Evolutionary conservation across 208 protist species (phyloP), one percentile per base, ranked within the genome.

Genomic region (Leptomonas pyrrhocoris): DNA sequence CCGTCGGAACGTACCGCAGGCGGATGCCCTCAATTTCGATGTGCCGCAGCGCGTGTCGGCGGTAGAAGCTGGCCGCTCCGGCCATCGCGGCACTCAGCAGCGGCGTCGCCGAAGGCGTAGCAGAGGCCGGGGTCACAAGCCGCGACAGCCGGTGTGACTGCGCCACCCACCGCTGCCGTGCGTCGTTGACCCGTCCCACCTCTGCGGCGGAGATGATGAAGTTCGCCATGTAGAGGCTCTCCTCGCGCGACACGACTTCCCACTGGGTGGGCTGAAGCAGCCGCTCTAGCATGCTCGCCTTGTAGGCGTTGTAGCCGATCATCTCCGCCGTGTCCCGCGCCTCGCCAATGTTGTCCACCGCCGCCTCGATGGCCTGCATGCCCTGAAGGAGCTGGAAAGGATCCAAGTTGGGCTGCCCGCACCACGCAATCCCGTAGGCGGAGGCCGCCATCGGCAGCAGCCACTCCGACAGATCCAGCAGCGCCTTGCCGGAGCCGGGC

Each of bases 231-330:
- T 80, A 68, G 21, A 51, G 63, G 30, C 59, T 57, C 70, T 84
- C 79, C 56, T 77, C 69, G 15, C 45, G 60, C 21, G 80, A 81
- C 56, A 63, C 63, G 34, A 68, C 55, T 68, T 93, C 87, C 83
- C 82, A 89, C 72, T 80, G 36, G 12, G 49, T 53, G 1, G 79
- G 55, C 56, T 83, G 78, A 36, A 90, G 68, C 31, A 93, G 42
- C 18, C 75, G 75, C 68, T 86, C 88, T 38, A 93, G 76, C 70
- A 86, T 74, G 51, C 68, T 81, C 5, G 88, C 84, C 74, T 93
- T 93, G 74, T 90, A 87, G 11, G 82, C 88, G 64, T 93, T 93
- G 53, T 76, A 66, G 46, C 85, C 53, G 36, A 93, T 66, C 60
- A 90, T 74, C 54, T 86, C 83, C 42, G 72, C 64, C 43, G 89